Percentiles rank a stretch among this genome's conserved stretches.
These are phyloP conservation scores for Ganoderma boninense DNA, from an alignment of 1,284 basidiomycete species.

Conservation along the genomic window DNA sequence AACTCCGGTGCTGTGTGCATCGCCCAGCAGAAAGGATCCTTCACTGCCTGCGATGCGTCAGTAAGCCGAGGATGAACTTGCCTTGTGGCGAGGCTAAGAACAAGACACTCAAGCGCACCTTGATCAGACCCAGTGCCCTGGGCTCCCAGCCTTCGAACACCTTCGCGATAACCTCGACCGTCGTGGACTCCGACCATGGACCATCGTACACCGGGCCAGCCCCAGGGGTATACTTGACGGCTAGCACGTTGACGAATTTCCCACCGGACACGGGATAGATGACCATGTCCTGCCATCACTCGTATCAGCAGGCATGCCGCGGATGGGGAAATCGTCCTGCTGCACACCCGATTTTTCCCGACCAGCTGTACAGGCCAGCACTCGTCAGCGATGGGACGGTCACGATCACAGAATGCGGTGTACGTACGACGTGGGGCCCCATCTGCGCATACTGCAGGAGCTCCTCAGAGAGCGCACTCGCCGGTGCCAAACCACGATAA, in stretches of 20 bases:
- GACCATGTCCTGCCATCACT: neutral
- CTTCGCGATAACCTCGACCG: slow-evolving; percentile 29
- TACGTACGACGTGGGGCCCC: neutral
- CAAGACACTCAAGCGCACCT: slow-evolving; percentile 1
- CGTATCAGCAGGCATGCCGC: neutral
- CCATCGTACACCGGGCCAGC: slow-evolving; percentile 32
- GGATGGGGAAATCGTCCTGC: neutral
- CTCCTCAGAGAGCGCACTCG: slow-evolving; percentile 7
- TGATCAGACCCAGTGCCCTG: slow-evolving; percentile 34
- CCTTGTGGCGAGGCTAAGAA: neutral
- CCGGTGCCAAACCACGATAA: slow-evolving; percentile 9
- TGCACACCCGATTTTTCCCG: slow-evolving; percentile 11
- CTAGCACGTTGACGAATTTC: slow-evolving; percentile 35
- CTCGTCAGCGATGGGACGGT: neutral
- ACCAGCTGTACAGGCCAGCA: neutral
- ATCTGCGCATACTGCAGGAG: neutral
- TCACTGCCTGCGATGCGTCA: neutral
- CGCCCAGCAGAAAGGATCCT: slow-evolving; percentile 31
- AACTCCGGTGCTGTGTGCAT: slow-evolving; percentile 34
- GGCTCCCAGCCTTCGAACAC: slow-evolving; percentile 37
- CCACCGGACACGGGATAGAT: slow-evolving; percentile 23
- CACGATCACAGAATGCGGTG: too few species aligned
- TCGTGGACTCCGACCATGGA: slow-evolving; percentile 33
- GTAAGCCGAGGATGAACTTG: slow-evolving; percentile 1
- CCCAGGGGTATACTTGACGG: slow-evolving; percentile 27